A percentile compares a stretch with the other conserved stretches of the same genome.
Evolutionary conservation across 2,329 filamentous ascomycete genomes (phyloP).

Genomic region (Xylogone sp.): DNA sequence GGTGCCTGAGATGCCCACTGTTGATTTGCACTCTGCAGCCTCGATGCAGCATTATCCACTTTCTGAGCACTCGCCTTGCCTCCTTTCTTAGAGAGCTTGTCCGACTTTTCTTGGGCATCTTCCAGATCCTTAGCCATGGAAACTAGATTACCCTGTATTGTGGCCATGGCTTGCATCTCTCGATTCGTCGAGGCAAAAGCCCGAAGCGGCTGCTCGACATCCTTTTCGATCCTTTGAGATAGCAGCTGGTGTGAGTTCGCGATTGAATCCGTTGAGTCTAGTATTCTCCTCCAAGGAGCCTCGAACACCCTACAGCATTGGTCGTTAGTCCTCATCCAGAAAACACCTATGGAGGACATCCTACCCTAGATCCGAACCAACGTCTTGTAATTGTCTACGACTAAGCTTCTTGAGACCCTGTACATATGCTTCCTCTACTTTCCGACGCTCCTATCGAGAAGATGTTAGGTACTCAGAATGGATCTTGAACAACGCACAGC

Average conservation of each 20-base stretch:
- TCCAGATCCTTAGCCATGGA: conserved; percentile 82
- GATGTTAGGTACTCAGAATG: conserved; percentile 16
- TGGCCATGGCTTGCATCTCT: conserved; percentile 77
- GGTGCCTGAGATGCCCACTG: conserved; percentile 95
- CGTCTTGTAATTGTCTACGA: conserved; percentile 69
- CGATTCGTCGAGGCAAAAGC: conserved; percentile 66
- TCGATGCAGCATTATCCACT: conserved; percentile 67
- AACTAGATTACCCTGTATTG: conserved; percentile 76
- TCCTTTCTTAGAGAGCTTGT: conserved; percentile 78
- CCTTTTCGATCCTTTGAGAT: conserved; percentile 76
- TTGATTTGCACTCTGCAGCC: conserved; percentile 71
- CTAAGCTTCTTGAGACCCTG: conserved; percentile 77
- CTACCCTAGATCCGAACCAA: conserved; percentile 82
- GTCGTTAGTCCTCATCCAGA: conserved; percentile 17
- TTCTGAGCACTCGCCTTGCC: conserved; percentile 72
- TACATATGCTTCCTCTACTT: conserved; percentile 87
- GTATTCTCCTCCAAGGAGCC: conserved; percentile 82
- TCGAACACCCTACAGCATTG: conserved; percentile 74
- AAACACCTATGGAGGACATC: conserved; percentile 24
- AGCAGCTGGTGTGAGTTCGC: conserved; percentile 81
- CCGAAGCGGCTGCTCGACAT: conserved; percentile 82
- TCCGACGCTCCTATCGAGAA: conserved; percentile 73
- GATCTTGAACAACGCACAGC: not conserved
- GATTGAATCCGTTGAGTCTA: conserved; percentile 73
- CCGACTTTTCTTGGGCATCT: conserved; percentile 76